Percentiles rank a stretch among this genome's conserved stretches.
Conservation (phyloP, 495 filamentous ascomycete genomes). For the Hypoxylon lienhwacheense region DNA sequence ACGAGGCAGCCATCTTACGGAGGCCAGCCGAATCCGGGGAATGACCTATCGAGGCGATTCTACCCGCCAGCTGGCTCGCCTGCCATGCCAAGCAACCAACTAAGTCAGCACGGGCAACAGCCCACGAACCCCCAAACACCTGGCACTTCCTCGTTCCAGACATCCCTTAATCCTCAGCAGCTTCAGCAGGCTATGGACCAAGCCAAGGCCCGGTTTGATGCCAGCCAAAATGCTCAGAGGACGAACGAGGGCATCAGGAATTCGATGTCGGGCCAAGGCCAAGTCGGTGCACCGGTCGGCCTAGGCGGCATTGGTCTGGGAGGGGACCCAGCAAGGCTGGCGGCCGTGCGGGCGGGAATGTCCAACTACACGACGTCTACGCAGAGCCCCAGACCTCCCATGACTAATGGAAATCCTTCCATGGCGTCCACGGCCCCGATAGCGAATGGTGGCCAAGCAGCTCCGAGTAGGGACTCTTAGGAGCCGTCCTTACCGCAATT, state of each 20-base stretch:
- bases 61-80: conserved; percentile 32
- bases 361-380: conserved; percentile 22
- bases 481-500: conserved; percentile 7
- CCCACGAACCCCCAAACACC: conserved; percentile 34
- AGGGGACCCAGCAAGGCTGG: conserved; percentile 31
- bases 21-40: conserved; percentile 32
- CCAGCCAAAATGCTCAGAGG: conserved; percentile 40
- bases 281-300: conserved; percentile 37
- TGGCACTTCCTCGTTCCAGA: conserved; percentile 36
- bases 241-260: conserved; percentile 34
- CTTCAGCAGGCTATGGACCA: conserved; percentile 46
- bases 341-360: conserved; percentile 27
- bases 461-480: conserved; percentile 32
- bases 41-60: conserved; percentile 30
- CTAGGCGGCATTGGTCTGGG: conserved; percentile 38
- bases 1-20: conserved; percentile 41
- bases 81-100: conserved; percentile 28
- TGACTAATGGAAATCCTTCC: conserved; percentile 27
- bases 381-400: conserved; percentile 28
- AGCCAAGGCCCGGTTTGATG: conserved; percentile 48
- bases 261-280: conserved; percentile 31
- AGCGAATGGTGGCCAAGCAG: conserved; percentile 23
- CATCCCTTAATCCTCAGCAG: conserved; percentile 35
- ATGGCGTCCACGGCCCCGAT: conserved; percentile 9
- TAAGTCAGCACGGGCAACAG: conserved; percentile 28